Evolutionary conservation across 495 filamentous ascomycete species (phyloP), one percentile per base, ranked within the genome.

Genomic region (Tuber brumale): DNA sequence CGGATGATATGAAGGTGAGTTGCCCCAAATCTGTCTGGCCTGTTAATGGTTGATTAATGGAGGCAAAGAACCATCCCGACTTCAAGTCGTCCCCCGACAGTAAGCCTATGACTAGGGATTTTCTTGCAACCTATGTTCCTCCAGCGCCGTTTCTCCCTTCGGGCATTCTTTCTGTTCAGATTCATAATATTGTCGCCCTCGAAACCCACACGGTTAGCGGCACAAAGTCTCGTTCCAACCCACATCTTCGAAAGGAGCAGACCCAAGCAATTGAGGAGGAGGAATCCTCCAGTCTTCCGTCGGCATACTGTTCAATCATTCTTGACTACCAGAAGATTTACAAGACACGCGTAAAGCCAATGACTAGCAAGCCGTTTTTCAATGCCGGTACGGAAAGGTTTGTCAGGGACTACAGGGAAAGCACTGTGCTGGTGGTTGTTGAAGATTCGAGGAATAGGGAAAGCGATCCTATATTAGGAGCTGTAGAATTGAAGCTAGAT

Each of bases 301-400:
- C 88, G 23, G 86, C 88, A 43, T 93, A 92, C 81, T 92, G 89
- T 83, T 91, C 88, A 41, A 86, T 93, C 77, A 90, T 93, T 70
- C 82, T 93, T 71, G 91, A 93, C 79, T 89, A 93, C 75, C 86
- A 87, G 70, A 92, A 91, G 77, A 86, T 92, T 42, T 93, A 90
- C 82, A 88, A 86, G 74, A 92, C 91, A 0, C 84, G 91, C 18
- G 91, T 91, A 9, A 93, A 93, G 80, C 91, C 91, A 7, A 92
- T 92, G 85, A 92, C 91, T 74, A 86, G 89, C 1, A 92, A 91
- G 75, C 91, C 91, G 1, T 93, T 93, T 82, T 93, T 92, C 86
- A 93, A 93, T 77, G 91, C 91, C 1, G 90, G 89, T n/a, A 91
- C 88, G 0, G 91, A 93, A 78, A 86, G 90, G 4, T 90, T 92